These are phyloP conservation scores for Multifurca ochricompacta DNA, from an alignment of 768 basidiomycete genomes.

Conservation along the genomic window DNA sequence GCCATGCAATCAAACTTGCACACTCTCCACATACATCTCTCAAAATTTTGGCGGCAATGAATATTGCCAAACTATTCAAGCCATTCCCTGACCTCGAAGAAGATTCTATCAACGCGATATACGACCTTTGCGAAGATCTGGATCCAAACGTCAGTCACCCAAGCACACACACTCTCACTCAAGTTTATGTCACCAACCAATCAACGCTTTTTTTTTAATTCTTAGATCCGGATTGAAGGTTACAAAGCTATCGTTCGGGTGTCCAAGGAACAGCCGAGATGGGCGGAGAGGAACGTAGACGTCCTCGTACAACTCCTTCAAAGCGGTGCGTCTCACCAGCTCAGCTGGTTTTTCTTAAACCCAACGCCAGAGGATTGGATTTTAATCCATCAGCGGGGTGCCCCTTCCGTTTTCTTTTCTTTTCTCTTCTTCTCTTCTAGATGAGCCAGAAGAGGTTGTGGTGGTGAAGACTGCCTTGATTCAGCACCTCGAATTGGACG, in stretches of 20 bases:
- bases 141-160: slow-evolving; percentile 38
- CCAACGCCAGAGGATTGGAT: not conserved
- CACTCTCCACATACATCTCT: slow-evolving; percentile 39
- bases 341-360: not conserved
- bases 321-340: slow-evolving; percentile 43
- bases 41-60: slow-evolving; percentile 50
- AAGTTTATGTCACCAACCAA: not conserved
- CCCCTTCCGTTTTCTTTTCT: not conserved
- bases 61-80: slow-evolving; percentile 51
- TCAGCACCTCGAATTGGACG: slow-evolving; percentile 58
- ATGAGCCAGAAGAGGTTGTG: slow-evolving; percentile 56
- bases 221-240: slow-evolving; percentile 61
- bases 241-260: slow-evolving; percentile 52
- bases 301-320: slow-evolving; percentile 70
- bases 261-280: slow-evolving; percentile 42
- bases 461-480: slow-evolving; percentile 53
- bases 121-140: slow-evolving; percentile 70
- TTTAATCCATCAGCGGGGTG: not conserved
- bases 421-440: slow-evolving; percentile 28
- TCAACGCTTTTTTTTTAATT: not conserved
- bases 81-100: slow-evolving; percentile 70
- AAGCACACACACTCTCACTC: no score
- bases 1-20: slow-evolving; percentile 45
- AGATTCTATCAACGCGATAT: slow-evolving; percentile 67
- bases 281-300: slow-evolving; percentile 65